Conservation (phyloP, 2,329 filamentous ascomycete genomes). For the Aspergillus phoenicis region DNA sequence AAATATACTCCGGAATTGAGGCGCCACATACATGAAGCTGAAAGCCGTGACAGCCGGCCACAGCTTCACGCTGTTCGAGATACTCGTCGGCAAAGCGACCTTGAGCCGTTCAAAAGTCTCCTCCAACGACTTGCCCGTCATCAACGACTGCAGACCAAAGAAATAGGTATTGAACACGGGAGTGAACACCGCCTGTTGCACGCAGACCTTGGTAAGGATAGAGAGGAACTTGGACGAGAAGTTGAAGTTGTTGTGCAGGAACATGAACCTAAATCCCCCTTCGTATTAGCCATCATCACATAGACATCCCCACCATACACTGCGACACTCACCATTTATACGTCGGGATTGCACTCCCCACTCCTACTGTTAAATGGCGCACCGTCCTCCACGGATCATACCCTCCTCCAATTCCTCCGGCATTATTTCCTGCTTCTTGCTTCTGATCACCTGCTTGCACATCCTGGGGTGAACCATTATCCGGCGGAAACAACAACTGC, state of each 20-base stretch:
- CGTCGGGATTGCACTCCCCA: conserved; percentile 70
- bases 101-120: conserved; percentile 72
- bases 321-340: conserved; percentile 71
- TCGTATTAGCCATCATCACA: neutral
- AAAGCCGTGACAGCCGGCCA: conserved; percentile 89
- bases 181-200: conserved; percentile 81
- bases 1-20: conserved; percentile 80
- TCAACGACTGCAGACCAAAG: conserved; percentile 74
- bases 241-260: conserved; percentile 80
- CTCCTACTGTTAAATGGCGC: conserved; percentile 74
- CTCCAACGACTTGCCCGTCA: conserved; percentile 66
- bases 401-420: conserved; percentile 39
- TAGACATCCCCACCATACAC: neutral
- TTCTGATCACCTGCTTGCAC: conserved; percentile 42
- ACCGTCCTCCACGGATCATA: conserved; percentile 72
- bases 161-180: conserved; percentile 84
- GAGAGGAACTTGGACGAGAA: conserved; percentile 72
- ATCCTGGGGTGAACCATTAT: conserved; percentile 25
- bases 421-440: conserved; percentile 28
- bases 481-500: conserved; percentile 63
- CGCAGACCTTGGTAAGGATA: conserved; percentile 72
- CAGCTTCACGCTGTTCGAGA: conserved; percentile 78
- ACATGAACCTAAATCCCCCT: conserved; percentile 65
- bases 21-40: conserved; percentile 78
- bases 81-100: conserved; percentile 74